Percentiles rank a stretch among this genome's conserved stretches.
These are phyloP conservation scores for Musa itinerans DNA, from an alignment of 176 grass and related monocot genomes.

Conservation along the genomic window DNA sequence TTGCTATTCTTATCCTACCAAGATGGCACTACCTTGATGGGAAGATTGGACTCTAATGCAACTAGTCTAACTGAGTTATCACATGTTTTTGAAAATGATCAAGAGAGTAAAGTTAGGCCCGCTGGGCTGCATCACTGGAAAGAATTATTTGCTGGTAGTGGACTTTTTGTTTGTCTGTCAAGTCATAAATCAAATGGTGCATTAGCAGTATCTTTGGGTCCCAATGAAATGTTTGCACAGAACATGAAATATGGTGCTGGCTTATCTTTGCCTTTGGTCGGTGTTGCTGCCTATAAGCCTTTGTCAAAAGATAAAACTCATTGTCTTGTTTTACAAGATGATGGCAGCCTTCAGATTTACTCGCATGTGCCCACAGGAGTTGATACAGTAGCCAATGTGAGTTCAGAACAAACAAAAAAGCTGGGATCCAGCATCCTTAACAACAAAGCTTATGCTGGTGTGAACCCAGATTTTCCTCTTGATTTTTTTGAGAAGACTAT, in stretches of 20 bases:
- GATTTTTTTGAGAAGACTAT: constrained; percentile 93
- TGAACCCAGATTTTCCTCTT: constrained; percentile 77
- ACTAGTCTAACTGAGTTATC: constrained; percentile 61
- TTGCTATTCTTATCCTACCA: constrained; percentile 84
- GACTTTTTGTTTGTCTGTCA: constrained; percentile 72
- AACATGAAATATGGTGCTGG: constrained; percentile 65
- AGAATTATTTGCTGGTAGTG: constrained; percentile 76
- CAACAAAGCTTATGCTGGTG: constrained; percentile 53
- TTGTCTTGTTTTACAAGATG: constrained; percentile 93
- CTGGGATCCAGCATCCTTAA: constrained; percentile 70
- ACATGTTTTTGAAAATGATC: constrained; percentile 65
- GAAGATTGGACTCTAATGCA: constrained; percentile 61
- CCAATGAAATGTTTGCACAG: constrained; percentile 59
- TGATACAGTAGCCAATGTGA: constrained; percentile 37
- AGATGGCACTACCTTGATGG: constrained; percentile 73
- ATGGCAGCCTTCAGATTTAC: constrained; percentile 96
- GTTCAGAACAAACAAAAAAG: constrained; percentile 80
- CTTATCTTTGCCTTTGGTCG: constrained; percentile 65
- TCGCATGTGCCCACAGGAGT: constrained; percentile 53
- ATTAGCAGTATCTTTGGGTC: constrained; percentile 50
- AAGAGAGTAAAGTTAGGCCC: constrained; percentile 66
- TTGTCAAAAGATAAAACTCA: constrained; percentile 94
- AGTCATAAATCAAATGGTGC: constrained; percentile 67
- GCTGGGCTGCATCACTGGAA: constrained; percentile 77
- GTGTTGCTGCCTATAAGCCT: constrained; percentile 86